Evolutionary conservation across 768 basidiomycete species (phyloP), one percentile per base, ranked within the genome.

Genomic region (Serpula lacrymans): DNA sequence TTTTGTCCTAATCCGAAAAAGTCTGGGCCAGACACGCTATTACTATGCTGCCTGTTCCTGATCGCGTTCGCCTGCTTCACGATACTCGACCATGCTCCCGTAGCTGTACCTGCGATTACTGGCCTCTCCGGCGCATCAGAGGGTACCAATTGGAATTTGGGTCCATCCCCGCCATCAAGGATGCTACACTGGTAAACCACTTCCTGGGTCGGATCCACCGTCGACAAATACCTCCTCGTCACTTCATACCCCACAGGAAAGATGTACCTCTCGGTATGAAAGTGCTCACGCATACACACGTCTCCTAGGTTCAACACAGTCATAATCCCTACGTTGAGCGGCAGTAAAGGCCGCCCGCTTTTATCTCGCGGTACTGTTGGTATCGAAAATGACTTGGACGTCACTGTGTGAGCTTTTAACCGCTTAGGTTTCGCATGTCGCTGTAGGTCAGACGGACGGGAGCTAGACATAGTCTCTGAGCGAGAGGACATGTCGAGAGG

Each of bases 201-300:
- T 37, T 88, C 84, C 2, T 55, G 54, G 29, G 60, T 72, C 1
- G 80, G 79, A 50, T 91, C 78, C 10, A 83, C 56, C 13, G 85
- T 90, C 1, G 88, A 91, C 16, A 82, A 69, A 54, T 90, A 92
- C 17, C 84, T 82, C 45, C 88, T 90, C 4, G 80, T 84, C 5
- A 88, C 84, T 54, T 88, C 85, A 56, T 89, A 91, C 12, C 87
- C 87, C 28, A 90, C 83, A 8, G 89, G 89, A 52, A 88, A 92
- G 48, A 92, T 91, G 55, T 91, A 91, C 38, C 89, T 69, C 57
- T 91, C 88, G 0, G 88, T 89, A 57, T 88, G 85, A 54, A 89
- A 91, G 56, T 89, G 84, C 48, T 89, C 86, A 22, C 84, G 72
- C 80, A 82, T 78, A 54, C 84, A 88, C 6, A 90, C 79, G 37